These are phyloP conservation scores for Serendipita sp. DNA, from an alignment of 768 basidiomycete species.

Conservation along the genomic window DNA sequence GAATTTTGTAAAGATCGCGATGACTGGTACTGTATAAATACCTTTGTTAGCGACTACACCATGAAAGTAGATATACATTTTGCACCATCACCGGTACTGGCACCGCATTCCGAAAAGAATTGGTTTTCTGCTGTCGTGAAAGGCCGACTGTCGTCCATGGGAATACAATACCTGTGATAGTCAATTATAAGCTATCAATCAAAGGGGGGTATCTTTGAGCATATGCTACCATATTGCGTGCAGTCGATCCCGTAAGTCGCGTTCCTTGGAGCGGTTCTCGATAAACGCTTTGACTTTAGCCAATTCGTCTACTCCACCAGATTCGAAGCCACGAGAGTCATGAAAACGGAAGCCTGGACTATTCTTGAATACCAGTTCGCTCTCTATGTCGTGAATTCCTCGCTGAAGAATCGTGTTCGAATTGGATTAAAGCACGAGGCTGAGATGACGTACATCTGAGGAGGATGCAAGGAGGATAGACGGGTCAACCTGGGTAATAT, in stretches of 20 bases:
- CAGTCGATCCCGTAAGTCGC: slow-evolving; percentile 16
- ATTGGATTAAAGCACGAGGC: too few species aligned
- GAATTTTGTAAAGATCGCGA: too few species aligned
- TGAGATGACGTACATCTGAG: too few species aligned
- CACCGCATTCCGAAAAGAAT: slow-evolving; percentile 15
- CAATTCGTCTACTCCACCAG: slow-evolving; percentile 19
- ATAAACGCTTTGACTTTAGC: slow-evolving; percentile 21
- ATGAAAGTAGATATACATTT: too few species aligned
- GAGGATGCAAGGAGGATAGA: neutral
- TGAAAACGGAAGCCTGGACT: slow-evolving; percentile 25
- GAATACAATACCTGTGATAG: slow-evolving; percentile 25
- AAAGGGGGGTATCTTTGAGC: neutral
- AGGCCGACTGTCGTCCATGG: slow-evolving; percentile 16
- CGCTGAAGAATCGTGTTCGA: slow-evolving; percentile 13
- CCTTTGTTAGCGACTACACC: too few species aligned
- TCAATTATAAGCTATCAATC: neutral
- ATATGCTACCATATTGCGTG: slow-evolving; percentile 25
- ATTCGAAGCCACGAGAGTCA: slow-evolving; percentile 27
- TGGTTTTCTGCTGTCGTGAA: slow-evolving; percentile 17
- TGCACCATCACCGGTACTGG: neutral
- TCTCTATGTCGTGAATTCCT: slow-evolving; percentile 22
- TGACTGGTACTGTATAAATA: too few species aligned
- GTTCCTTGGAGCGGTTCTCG: slow-evolving; percentile 11
- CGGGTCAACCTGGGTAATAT: neutral
- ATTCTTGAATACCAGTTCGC: slow-evolving; percentile 19